Evolutionary conservation across 805 yeast genomes (phyloP).

Genomic region (Yamadazyma tumulicola): DNA sequence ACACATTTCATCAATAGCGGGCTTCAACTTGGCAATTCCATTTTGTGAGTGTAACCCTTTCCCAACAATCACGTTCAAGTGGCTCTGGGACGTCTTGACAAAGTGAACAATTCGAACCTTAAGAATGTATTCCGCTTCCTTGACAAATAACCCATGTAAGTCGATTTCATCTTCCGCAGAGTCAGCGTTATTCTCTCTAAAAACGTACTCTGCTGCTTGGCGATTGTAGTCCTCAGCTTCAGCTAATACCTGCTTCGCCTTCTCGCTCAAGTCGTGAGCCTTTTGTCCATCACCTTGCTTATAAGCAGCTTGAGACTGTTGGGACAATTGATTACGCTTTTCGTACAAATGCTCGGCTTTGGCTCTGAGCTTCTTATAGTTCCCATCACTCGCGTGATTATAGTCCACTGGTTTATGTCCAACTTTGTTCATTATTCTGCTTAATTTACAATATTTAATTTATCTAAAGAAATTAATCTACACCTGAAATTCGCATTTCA

Average conservation of each 20-base stretch:
- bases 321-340: constrained; percentile 51
- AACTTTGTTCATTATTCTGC: too few species aligned
- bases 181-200: constrained; percentile 83
- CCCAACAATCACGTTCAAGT: constrained; percentile 83
- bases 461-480: too few species aligned
- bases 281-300: constrained; percentile 64
- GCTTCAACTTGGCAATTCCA: constrained; percentile 84
- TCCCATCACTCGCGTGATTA: constrained; percentile 66
- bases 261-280: constrained; percentile 71
- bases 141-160: constrained; percentile 85
- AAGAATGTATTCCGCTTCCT: constrained; percentile 79
- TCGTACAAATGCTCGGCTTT: constrained; percentile 66
- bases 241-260: constrained; percentile 56
- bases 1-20: constrained; percentile 82
- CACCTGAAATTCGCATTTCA: too few species aligned
- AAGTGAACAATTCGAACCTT: constrained; percentile 71
- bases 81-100: constrained; percentile 53
- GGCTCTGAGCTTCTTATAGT: constrained; percentile 60
- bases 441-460: too few species aligned
- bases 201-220: constrained; percentile 88
- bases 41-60: constrained; percentile 82
- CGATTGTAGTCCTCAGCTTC: constrained; percentile 68
- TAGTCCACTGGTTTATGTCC: too few species aligned
- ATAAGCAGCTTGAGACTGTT: constrained; percentile 75
- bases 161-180: constrained; percentile 86